A percentile compares a stretch with the other conserved stretches of the same genome.
phyloP scores from a whole-genome alignment of 2,329 filamentous ascomycete genomes.

The Phyllosticta capitalensis region DNA sequence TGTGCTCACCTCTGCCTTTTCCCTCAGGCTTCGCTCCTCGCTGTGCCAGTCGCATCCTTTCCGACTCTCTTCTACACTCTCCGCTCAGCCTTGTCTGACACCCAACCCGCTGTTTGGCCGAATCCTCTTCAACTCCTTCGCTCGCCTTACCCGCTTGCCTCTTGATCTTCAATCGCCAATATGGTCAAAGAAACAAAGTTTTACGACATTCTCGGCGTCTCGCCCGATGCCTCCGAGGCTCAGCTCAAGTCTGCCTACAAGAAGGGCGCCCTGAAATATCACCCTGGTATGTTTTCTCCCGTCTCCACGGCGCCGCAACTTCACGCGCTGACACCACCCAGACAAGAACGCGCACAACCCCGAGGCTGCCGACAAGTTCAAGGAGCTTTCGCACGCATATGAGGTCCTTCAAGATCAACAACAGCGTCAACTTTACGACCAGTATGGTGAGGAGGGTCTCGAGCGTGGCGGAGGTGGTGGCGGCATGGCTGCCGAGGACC shows the following conservation, averaged over 20 bases:
- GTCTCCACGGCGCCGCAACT: slow-evolving; percentile 13
- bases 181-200: slow-evolving; percentile 75
- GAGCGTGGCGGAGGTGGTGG: slow-evolving; percentile 67
- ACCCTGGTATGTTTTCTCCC: slow-evolving; percentile 55
- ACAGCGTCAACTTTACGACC: slow-evolving; percentile 88
- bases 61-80: not conserved
- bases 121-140: not conserved
- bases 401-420: slow-evolving; percentile 87
- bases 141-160: slow-evolving; percentile 1
- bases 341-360: slow-evolving; percentile 97
- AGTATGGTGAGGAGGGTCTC: slow-evolving; percentile 94
- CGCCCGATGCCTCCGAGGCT: slow-evolving; percentile 68
- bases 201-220: slow-evolving; percentile 71
- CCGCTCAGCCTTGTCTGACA: not conserved
- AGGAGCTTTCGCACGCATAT: slow-evolving; percentile 92
- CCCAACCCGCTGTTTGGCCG: not conserved
- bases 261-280: slow-evolving; percentile 70
- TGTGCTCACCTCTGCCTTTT: not conserved
- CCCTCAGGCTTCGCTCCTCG: not conserved
- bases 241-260: slow-evolving; percentile 91
- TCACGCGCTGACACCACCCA: slow-evolving; percentile 29
- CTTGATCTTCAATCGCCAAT: slow-evolving; percentile 25
- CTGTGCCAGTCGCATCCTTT: not conserved
- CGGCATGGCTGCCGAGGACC: slow-evolving; percentile 91
- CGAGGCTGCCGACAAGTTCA: slow-evolving; percentile 93